Evolutionary conservation across 139 green algal species (phyloP).

Genomic region (Volvox reticuliferus): DNA sequence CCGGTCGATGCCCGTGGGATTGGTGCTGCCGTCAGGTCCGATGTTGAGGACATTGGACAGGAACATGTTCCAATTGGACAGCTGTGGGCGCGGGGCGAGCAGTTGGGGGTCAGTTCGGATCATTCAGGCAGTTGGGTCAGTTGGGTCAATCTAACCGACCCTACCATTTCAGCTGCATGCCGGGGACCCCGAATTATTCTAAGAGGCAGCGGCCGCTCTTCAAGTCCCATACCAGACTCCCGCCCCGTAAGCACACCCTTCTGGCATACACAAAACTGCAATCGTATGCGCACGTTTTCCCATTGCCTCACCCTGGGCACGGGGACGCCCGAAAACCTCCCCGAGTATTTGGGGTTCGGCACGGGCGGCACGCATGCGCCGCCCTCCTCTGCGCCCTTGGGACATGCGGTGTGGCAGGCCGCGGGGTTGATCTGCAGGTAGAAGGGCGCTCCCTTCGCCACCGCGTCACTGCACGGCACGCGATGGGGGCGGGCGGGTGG

Average conservation of each 20-base stretch:
- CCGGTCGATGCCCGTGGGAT: constrained; percentile 1
- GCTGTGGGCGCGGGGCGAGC: not conserved
- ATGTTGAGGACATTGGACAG: constrained; percentile 49
- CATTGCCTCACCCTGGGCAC: constrained; percentile 6
- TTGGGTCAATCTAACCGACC: too few species aligned
- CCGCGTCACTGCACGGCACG: constrained; percentile 35
- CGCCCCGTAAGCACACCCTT: too few species aligned
- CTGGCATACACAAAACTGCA: too few species aligned
- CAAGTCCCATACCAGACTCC: too few species aligned
- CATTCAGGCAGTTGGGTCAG: too few species aligned
- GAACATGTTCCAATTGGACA: constrained; percentile 33
- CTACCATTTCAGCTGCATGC: too few species aligned
- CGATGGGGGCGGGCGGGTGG: not conserved
- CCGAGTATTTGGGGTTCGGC: constrained; percentile 8
- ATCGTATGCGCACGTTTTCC: too few species aligned
- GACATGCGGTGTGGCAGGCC: constrained; percentile 47
- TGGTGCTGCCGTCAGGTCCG: not conserved
- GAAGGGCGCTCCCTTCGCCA: constrained; percentile 44
- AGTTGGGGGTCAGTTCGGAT: not conserved
- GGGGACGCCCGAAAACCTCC: not conserved
- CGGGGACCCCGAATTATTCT: too few species aligned
- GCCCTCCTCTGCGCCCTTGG: constrained; percentile 35
- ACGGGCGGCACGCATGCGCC: constrained; percentile 30
- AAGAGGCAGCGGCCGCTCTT: too few species aligned
- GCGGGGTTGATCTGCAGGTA: constrained; percentile 56